Evolutionary conservation across 2,329 filamentous ascomycete genomes (phyloP).

Genomic region (Eutypa lata): DNA sequence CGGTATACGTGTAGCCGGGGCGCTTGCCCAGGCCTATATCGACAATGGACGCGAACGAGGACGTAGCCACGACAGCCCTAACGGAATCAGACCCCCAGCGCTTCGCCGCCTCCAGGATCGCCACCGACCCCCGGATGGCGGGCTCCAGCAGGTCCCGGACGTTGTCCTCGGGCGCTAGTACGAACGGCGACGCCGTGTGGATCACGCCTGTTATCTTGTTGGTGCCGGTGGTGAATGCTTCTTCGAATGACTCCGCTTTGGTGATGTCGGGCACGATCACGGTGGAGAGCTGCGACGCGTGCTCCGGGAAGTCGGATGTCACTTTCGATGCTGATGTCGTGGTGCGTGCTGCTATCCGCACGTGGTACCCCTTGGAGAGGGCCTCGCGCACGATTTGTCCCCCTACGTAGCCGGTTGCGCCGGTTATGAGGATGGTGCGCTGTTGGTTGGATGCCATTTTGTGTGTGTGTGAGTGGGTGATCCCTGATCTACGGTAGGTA

Average conservation of each 20-base stretch:
- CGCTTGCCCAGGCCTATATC: constrained; percentile 33
- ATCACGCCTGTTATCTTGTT: constrained; percentile 38
- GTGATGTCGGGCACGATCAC: constrained; percentile 36
- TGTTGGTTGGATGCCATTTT: no score
- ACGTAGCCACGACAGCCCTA: constrained; percentile 44
- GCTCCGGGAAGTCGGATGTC: constrained; percentile 10
- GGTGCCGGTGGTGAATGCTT: no score
- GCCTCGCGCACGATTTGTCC: constrained; percentile 27
- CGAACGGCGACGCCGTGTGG: constrained; percentile 40
- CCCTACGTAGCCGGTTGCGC: constrained; percentile 26
- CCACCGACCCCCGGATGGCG: constrained; percentile 37
- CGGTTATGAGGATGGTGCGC: constrained; percentile 26
- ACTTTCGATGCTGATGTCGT: constrained; percentile 12
- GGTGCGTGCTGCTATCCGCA: constrained; percentile 22
- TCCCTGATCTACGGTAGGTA: no score
- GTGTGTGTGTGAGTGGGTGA: no score
- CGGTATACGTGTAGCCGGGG: constrained; percentile 41
- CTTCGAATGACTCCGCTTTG: constrained; percentile 31
- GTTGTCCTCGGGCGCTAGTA: constrained; percentile 30
- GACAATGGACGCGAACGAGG: constrained; percentile 46
- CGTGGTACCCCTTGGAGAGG: constrained; percentile 20
- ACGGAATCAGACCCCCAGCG: constrained; percentile 29
- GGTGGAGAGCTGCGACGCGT: constrained; percentile 29
- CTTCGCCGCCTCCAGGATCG: constrained; percentile 36
- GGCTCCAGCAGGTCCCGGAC: constrained; percentile 42